These are phyloP conservation scores for Russula foetens DNA, from an alignment of 768 basidiomycete species.

Conservation along the genomic window DNA sequence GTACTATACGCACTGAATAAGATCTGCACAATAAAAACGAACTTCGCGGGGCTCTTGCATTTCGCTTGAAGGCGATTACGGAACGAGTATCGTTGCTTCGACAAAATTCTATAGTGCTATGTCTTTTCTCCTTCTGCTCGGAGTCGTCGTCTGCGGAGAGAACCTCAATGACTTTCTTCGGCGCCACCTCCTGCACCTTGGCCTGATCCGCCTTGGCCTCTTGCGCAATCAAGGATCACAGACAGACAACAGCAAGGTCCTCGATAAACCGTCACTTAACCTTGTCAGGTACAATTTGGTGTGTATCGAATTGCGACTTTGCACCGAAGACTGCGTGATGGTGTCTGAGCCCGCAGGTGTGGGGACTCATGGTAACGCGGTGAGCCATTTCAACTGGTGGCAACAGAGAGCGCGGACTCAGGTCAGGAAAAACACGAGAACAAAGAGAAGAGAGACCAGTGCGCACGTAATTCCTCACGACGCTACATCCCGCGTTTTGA, in stretches of 20 bases:
- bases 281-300: conserved; percentile 91
- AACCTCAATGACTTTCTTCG: conserved; percentile 16
- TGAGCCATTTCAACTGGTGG: conserved; percentile 80
- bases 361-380: conserved; percentile 83
- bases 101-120: no score
- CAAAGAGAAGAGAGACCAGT: background rate
- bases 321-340: conserved; percentile 69
- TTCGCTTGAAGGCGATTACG: conserved; percentile 5
- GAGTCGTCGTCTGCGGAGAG: conserved; percentile 7
- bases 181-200: conserved; percentile 16
- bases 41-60: background rate
- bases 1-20: background rate
- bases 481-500: conserved; percentile 85
- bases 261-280: conserved; percentile 87
- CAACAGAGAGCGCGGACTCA: background rate
- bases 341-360: no score
- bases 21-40: conserved; percentile 55
- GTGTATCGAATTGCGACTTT: conserved; percentile 73
- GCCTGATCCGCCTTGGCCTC: no score
- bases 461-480: conserved; percentile 74
- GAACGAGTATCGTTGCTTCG: background rate
- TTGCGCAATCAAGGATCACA: conserved; percentile 27
- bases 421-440: no score
- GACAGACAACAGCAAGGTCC: conserved; percentile 80
- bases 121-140: background rate